These are phyloP conservation scores for Mycena crocata DNA, from an alignment of 768 basidiomycete species.

Conservation along the genomic window DNA sequence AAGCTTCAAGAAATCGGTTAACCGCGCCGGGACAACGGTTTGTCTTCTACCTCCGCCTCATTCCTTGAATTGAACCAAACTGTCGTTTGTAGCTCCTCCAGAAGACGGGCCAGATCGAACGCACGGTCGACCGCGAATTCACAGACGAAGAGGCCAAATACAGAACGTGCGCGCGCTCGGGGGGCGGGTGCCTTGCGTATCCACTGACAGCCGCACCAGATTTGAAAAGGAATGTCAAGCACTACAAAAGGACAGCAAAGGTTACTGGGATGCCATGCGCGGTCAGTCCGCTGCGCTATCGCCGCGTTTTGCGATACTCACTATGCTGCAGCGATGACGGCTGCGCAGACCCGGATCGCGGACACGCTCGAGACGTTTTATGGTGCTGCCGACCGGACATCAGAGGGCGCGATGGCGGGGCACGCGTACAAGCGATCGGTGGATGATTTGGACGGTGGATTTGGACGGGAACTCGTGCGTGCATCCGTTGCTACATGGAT, in stretches of 20 bases:
- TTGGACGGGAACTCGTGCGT: constrained; percentile 86
- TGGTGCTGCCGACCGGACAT: constrained; percentile 81
- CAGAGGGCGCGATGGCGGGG: constrained; percentile 95
- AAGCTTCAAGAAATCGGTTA: constrained; percentile 95
- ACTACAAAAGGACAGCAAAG: constrained; percentile 95
- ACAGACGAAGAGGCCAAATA: constrained; percentile 92
- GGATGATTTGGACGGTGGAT: constrained; percentile 89
- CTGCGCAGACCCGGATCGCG: constrained; percentile 91
- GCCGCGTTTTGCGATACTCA: constrained; percentile 1
- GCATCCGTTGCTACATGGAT: background rate
- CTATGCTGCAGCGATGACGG: constrained; percentile 80
- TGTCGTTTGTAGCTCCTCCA: constrained; percentile 77
- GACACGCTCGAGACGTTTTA: constrained; percentile 97
- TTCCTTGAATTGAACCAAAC: constrained; percentile 12
- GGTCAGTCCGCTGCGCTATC: constrained; percentile 57
- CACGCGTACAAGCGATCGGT: constrained; percentile 96
- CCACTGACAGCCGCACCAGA: constrained; percentile 52
- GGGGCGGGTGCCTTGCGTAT: constrained; percentile 4
- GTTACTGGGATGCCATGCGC: constrained; percentile 94
- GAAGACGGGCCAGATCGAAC: constrained; percentile 98
- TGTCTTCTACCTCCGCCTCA: constrained; percentile 39
- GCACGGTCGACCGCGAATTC: constrained; percentile 95
- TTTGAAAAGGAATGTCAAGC: constrained; percentile 96
- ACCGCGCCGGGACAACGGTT: constrained; percentile 91
- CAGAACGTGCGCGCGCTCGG: constrained; percentile 73